Base-by-base conservation (phyloP, 441 rosid species). In the Capsella rubella region DNA sequence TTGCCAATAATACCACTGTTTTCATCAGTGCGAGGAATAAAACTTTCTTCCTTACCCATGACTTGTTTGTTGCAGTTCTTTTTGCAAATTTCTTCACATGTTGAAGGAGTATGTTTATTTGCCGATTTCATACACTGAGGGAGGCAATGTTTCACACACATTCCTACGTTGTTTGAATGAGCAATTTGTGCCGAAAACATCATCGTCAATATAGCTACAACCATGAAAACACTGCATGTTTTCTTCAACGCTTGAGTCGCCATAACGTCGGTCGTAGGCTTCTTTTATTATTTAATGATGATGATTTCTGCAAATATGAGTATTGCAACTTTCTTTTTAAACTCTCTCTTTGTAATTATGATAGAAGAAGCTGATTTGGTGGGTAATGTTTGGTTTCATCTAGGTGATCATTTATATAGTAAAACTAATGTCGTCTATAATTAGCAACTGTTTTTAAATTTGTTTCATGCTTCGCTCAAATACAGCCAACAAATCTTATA, bases 331-430 rank as follows among this genome's bases (percentile, higher is more conserved):
- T 32, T 32, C 46, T n/a, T 60, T 25, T 8, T 1, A 14, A 4
- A n/a, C 1, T 8, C 8, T 1, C 1, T 25, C 7, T 47, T n/a
- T 54, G 27, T 12, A 63, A 25, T 13, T 28, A 52, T 47, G 8
- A 21, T 21, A 21, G 52, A 73, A 8, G 1, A n/a, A 56, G 40
- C 45, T 56, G 8, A 28, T n/a, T 47, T 67, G 55, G n/a, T 58
- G 61, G 52, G 12, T 25, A 49, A 47, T 15, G 4, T 32, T 64
- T 49, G 18, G 25, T 11, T 66, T 50, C 7, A 4, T n/a, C 3
- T 10, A n/a, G 10, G 28, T 57, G 52, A n/a, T n/a, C n/a, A 15
- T 60, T 66, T 67, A 49, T 58, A 66, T 57, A 73, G 27, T 16
- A 11, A 32, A 49, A 40, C 3, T 58, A 9, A n/a, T n/a, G 13